Percentiles rank a stretch among this genome's conserved stretches.
Conservation (phyloP, 768 basidiomycete genomes). For the Naganishia antarctica region DNA sequence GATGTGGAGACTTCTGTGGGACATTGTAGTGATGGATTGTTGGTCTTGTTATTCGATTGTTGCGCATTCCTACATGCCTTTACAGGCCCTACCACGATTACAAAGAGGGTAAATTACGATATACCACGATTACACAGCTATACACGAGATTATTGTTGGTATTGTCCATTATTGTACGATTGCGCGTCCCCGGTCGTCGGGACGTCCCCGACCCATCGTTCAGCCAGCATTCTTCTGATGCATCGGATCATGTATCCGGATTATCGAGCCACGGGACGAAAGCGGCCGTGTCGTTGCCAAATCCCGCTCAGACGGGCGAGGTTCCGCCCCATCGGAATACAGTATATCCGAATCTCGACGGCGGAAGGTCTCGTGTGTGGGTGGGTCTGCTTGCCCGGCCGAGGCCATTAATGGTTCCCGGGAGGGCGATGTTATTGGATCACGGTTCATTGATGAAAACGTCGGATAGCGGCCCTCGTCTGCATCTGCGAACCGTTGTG, state of each 20-base stretch:
- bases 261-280: slow-evolving; percentile 7
- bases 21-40: neutral
- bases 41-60: too few species aligned
- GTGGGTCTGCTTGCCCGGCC: neutral
- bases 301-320: neutral
- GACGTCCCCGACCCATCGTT: neutral
- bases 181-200: too few species aligned
- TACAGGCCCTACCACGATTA: too few species aligned
- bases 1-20: too few species aligned
- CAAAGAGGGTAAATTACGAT: too few species aligned
- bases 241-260: slow-evolving; percentile 8
- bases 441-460: neutral
- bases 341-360: neutral
- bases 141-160: too few species aligned
- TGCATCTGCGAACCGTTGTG: slow-evolving; percentile 12
- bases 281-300: neutral
- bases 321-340: neutral
- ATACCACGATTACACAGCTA: too few species aligned
- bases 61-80: too few species aligned
- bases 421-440: neutral
- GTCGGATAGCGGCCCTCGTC: slow-evolving; percentile 13
- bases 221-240: neutral
- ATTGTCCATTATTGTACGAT: too few species aligned
- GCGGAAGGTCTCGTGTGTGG: neutral
- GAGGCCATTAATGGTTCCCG: neutral